Conservation (phyloP, 192 early-diverging fungal species). For the Linnemannia schmuckeri region DNA sequence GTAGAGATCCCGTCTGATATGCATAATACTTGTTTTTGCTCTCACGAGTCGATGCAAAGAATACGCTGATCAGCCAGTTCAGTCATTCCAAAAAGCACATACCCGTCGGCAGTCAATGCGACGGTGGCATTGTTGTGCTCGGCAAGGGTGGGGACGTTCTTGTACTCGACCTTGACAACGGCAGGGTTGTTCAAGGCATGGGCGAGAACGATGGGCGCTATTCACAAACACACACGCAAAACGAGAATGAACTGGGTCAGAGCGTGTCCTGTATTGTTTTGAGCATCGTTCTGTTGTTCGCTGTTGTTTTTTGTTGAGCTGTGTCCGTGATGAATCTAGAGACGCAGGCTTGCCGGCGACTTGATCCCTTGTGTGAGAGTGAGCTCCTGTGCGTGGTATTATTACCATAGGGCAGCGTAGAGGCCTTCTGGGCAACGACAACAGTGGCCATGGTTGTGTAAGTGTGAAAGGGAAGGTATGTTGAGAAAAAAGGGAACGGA, state of each 20-base stretch:
- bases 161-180: constrained; percentile 61
- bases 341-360: not conserved
- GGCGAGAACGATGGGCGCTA: constrained; percentile 65
- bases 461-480: not conserved
- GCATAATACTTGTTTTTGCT: not conserved
- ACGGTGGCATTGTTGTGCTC: constrained; percentile 48
- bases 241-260: too few species aligned
- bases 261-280: not conserved
- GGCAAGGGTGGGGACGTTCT: constrained; percentile 57
- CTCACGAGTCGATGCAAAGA: not conserved
- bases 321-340: not conserved
- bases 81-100: constrained; percentile 1
- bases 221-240: not conserved
- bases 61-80: not conserved
- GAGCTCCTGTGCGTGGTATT: not conserved
- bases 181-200: constrained; percentile 63
- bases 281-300: constrained; percentile 3
- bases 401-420: constrained; percentile 62
- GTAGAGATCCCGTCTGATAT: not conserved
- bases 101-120: constrained; percentile 44
- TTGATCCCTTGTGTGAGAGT: not conserved
- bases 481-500: not conserved
- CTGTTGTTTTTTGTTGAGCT: not conserved
- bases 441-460: constrained; percentile 60
- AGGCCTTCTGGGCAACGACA: constrained; percentile 71